Conservation (phyloP, 1,284 basidiomycete genomes). For the Papiliotrema laurentii region DNA sequence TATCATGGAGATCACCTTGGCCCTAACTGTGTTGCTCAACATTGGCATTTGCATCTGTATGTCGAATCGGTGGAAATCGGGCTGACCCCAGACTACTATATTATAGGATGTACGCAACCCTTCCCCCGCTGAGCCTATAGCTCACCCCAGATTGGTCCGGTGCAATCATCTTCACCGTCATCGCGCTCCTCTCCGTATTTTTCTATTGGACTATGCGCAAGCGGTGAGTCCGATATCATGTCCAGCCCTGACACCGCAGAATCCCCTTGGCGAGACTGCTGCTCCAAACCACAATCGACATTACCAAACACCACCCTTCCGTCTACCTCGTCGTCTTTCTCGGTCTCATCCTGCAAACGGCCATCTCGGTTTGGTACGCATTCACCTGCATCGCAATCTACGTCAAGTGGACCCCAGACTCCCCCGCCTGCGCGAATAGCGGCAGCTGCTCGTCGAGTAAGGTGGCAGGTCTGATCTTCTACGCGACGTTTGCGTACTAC, state of each 20-base stretch:
- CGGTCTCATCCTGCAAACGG: conserved; percentile 66
- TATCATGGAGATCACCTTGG: conserved; percentile 75
- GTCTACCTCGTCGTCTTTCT: conserved; percentile 74
- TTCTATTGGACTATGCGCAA: conserved; percentile 54
- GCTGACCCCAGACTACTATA: conserved; percentile 60
- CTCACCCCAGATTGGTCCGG: conserved; percentile 46
- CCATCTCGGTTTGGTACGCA: conserved; percentile 57
- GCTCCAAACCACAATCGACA: conserved; percentile 70
- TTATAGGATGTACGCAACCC: conserved; percentile 54
- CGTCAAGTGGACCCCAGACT: conserved; percentile 63
- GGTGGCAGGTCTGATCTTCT: conserved; percentile 69
- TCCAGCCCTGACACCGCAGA: conserved; percentile 55
- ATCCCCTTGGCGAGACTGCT: conserved; percentile 75
- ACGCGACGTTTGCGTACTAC: conserved; percentile 71
- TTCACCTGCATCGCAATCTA: conserved; percentile 54
- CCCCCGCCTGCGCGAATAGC: conserved; percentile 37
- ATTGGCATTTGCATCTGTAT: conserved; percentile 53
- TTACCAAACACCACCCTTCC: conserved; percentile 73
- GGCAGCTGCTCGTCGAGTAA: conserved; percentile 54
- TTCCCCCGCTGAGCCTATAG: not conserved
- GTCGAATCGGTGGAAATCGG: conserved; percentile 11
- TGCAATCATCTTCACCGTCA: conserved; percentile 67
- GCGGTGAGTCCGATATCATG: conserved; percentile 30
- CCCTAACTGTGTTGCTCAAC: conserved; percentile 66
- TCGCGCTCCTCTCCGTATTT: conserved; percentile 72